phyloP scores from a whole-genome alignment of 2,329 filamentous ascomycete species.

The Cordyceps cateniannulata region DNA sequence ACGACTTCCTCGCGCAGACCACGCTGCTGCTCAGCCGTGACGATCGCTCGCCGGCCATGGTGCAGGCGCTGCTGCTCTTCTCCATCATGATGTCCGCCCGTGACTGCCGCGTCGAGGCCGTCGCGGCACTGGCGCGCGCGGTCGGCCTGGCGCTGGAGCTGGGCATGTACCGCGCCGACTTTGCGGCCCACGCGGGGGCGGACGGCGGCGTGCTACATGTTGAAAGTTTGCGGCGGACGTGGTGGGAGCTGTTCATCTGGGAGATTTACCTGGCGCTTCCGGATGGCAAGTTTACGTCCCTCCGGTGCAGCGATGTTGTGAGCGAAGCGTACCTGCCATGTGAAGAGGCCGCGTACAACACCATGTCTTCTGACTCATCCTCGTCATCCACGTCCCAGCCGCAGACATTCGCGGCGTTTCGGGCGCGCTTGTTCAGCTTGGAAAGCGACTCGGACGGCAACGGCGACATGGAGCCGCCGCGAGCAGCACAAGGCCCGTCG shows the following conservation, averaged over 20 bases:
- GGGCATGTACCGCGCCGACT: not conserved
- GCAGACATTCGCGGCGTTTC: not conserved
- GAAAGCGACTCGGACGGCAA: not conserved
- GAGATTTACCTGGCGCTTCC: not conserved
- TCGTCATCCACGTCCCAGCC: not conserved
- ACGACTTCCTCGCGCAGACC: not conserved
- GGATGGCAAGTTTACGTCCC: not conserved
- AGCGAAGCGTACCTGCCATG: not conserved
- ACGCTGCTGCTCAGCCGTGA: not conserved
- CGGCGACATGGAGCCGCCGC: not conserved
- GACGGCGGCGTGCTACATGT: not conserved
- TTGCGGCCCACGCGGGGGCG: not conserved
- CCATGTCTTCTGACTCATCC: no score
- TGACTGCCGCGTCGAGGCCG: not conserved
- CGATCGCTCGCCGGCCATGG: not conserved
- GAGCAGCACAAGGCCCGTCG: not conserved
- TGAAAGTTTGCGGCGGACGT: not conserved
- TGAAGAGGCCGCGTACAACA: not conserved
- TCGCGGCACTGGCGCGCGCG: not conserved
- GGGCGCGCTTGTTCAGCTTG: not conserved
- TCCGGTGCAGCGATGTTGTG: not conserved
- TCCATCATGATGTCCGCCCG: not conserved
- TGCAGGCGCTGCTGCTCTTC: slow-evolving; percentile 1
- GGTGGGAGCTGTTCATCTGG: slow-evolving; percentile 2
- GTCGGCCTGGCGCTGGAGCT: not conserved